Percentiles rank a stretch among this genome's conserved stretches.
phyloP scores from a whole-genome alignment of 2,329 filamentous ascomycete genomes.

The Fusarium liriodendri region DNA sequence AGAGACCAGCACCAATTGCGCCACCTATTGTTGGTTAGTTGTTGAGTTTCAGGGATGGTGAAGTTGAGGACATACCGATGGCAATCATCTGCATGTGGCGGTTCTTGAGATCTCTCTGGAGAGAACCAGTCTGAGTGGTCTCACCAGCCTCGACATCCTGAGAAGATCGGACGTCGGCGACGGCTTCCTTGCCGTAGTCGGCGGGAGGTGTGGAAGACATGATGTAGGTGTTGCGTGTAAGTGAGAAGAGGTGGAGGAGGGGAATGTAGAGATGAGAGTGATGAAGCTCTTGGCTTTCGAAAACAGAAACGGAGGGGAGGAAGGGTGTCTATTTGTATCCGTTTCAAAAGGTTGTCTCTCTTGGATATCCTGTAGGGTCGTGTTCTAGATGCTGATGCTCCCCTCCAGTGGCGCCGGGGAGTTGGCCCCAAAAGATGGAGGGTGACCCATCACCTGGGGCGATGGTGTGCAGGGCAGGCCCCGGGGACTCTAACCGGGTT shows the following conservation, averaged over 20 bases:
- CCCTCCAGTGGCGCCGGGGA: constrained; percentile 17
- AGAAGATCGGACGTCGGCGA: constrained; percentile 24
- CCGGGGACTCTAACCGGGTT: constrained; percentile 31
- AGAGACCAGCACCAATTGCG: constrained; percentile 78
- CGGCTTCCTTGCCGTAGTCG: constrained; percentile 37
- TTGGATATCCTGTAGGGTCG: neutral
- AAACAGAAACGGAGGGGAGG: constrained; percentile 7
- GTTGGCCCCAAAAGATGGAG: constrained; percentile 16
- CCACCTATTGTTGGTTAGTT: constrained; percentile 33
- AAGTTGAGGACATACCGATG: constrained; percentile 64
- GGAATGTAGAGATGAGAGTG: constrained; percentile 22
- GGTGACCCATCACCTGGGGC: neutral
- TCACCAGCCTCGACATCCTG: constrained; percentile 37
- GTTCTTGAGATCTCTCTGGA: constrained; percentile 75
- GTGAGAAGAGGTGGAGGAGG: neutral
- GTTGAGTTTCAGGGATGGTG: neutral
- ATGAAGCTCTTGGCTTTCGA: constrained; percentile 32
- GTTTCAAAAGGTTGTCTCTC: constrained; percentile 5
- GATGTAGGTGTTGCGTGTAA: neutral
- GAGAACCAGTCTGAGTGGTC: constrained; percentile 30
- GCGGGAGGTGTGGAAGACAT: constrained; percentile 31
- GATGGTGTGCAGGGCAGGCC: constrained; percentile 33
- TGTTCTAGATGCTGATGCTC: constrained; percentile 27
- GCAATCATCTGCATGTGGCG: constrained; percentile 98
- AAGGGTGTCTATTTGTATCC: constrained; percentile 32